Evolutionary conservation across 2,329 filamentous ascomycete genomes (phyloP).

Genomic region (Decorospora gaudefroyi): DNA sequence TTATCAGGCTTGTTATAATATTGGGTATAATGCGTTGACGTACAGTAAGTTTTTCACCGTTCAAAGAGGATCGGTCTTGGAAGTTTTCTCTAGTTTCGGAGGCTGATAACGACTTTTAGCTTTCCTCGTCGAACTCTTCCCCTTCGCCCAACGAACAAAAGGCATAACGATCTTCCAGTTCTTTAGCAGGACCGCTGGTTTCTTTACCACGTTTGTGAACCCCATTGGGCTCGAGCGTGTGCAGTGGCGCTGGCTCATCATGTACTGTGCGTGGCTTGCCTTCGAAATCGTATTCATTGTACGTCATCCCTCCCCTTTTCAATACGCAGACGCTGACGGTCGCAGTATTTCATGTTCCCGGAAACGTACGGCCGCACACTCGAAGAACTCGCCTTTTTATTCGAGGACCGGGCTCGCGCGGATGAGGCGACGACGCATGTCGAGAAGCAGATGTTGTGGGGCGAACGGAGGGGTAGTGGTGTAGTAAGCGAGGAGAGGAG

Average conservation of each 20-base stretch:
- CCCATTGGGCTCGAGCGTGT: constrained; percentile 64
- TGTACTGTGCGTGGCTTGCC: constrained; percentile 64
- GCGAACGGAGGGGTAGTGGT: constrained; percentile 7
- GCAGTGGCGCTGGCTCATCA: constrained; percentile 67
- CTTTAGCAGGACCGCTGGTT: constrained; percentile 63
- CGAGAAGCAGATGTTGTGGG: constrained; percentile 39
- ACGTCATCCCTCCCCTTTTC: constrained; percentile 3
- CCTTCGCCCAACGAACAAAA: constrained; percentile 55
- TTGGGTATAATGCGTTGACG: constrained; percentile 67
- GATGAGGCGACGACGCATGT: constrained; percentile 37
- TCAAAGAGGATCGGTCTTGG: neutral
- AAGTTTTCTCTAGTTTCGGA: too few species aligned
- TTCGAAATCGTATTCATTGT: constrained; percentile 63
- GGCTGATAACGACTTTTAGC: constrained; percentile 41
- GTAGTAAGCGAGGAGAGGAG: constrained; percentile 12
- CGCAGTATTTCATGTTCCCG: constrained; percentile 65
- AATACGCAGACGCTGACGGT: neutral
- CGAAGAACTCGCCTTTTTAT: constrained; percentile 63
- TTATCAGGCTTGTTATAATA: constrained; percentile 60
- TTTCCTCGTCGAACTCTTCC: constrained; percentile 56
- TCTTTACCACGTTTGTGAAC: constrained; percentile 65
- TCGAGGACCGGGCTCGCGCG: constrained; percentile 37
- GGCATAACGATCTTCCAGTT: constrained; percentile 63
- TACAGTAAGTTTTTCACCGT: constrained; percentile 52
- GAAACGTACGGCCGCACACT: constrained; percentile 73